These are phyloP conservation scores for Fusarium solani-melongenae DNA, from an alignment of 2,329 filamentous ascomycete species.

Conservation along the genomic window DNA sequence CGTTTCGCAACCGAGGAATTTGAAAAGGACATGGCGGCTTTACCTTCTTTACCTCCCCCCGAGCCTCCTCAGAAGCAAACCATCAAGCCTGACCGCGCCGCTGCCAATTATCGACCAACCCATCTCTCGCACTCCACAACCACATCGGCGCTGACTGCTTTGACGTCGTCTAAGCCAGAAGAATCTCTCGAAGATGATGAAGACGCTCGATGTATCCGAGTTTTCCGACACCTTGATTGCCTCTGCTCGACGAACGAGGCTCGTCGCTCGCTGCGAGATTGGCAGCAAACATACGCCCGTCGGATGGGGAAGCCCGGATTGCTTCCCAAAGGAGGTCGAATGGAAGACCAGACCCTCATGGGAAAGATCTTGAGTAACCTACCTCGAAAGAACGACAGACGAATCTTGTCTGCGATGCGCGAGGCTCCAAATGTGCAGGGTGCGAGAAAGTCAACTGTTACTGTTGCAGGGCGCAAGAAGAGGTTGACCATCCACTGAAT, in stretches of 20 bases:
- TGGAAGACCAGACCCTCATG: slow-evolving; percentile 45
- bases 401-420: slow-evolving; percentile 30
- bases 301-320: slow-evolving; percentile 50
- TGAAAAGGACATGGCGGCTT: slow-evolving; percentile 10
- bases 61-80: neutral
- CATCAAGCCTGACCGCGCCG: slow-evolving; percentile 28
- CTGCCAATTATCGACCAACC: slow-evolving; percentile 36
- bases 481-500: slow-evolving; percentile 29
- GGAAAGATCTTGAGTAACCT: slow-evolving; percentile 43
- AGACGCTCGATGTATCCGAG: slow-evolving; percentile 54
- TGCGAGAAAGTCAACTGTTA: slow-evolving; percentile 8
- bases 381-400: slow-evolving; percentile 32
- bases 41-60: neutral
- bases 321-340: slow-evolving; percentile 52
- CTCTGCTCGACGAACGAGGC: slow-evolving; percentile 62
- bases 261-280: slow-evolving; percentile 57
- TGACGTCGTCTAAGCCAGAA: slow-evolving; percentile 30
- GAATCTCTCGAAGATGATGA: slow-evolving; percentile 47
- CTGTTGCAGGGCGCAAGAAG: slow-evolving; percentile 17
- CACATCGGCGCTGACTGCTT: slow-evolving; percentile 45
- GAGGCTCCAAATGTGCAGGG: slow-evolving; percentile 10
- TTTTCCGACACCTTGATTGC: slow-evolving; percentile 59
- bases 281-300: slow-evolving; percentile 62
- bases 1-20: slow-evolving; percentile 49
- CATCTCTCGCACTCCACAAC: slow-evolving; percentile 48